Conservation (phyloP, 139 green algal species). For the Chlorella vulgaris region DNA sequence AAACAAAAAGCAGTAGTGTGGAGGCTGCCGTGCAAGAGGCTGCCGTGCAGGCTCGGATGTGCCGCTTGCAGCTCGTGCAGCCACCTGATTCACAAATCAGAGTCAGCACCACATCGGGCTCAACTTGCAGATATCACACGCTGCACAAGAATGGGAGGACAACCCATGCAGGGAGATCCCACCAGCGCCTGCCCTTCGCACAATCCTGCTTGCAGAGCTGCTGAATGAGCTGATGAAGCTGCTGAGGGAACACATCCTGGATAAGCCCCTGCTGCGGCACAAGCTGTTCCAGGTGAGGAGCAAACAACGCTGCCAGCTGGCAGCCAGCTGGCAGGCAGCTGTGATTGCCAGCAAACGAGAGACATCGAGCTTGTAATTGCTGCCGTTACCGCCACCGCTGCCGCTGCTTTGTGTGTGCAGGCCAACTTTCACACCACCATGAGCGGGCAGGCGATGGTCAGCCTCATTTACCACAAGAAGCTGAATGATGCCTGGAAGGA, state of each 20-base stretch:
- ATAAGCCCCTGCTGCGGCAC: slow-evolving; percentile 38
- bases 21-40: too few relatives aligned
- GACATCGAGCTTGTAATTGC: too few relatives aligned
- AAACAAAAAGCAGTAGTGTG: too few relatives aligned
- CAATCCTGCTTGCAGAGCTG: slow-evolving; percentile 38
- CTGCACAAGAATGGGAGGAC: too few relatives aligned
- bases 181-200: too few relatives aligned
- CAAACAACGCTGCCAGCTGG: too few relatives aligned
- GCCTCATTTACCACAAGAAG: slow-evolving; percentile 86
- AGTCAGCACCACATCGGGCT: too few relatives aligned
- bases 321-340: neutral
- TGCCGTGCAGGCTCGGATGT: too few relatives aligned
- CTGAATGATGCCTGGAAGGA: slow-evolving; percentile 69
- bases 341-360: neutral
- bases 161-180: too few relatives aligned
- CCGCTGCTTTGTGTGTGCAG: slow-evolving; percentile 33
- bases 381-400: neutral
- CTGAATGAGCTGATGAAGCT: slow-evolving; percentile 85
- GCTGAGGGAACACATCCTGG: slow-evolving; percentile 58
- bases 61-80: too few relatives aligned
- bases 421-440: slow-evolving; percentile 92
- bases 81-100: too few relatives aligned
- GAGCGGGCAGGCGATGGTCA: slow-evolving; percentile 82
- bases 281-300: slow-evolving; percentile 69
- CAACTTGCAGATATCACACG: too few relatives aligned